Conservation (phyloP, 768 basidiomycete species). For the Royoungia palumana region DNA sequence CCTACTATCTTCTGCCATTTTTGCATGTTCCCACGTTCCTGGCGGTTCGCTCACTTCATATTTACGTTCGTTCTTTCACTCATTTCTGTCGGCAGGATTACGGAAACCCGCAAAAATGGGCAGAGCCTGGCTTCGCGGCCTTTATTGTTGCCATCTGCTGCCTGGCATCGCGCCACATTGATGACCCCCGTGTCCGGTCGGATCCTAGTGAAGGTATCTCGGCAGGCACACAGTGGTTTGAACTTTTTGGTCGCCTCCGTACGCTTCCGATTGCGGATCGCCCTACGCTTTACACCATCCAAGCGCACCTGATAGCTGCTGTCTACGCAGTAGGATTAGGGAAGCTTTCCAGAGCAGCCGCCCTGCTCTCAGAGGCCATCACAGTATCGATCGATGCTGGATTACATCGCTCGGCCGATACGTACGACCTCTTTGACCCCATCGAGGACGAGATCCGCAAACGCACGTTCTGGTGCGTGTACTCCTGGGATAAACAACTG, state of each 20-base stretch:
- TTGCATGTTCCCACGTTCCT: conserved; percentile 89
- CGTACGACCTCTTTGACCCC: conserved; percentile 82
- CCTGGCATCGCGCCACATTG: conserved; percentile 86
- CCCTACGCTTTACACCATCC: conserved; percentile 89
- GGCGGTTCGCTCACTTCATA: conserved; percentile 44
- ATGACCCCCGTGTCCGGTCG: conserved; percentile 84
- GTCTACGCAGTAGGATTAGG: conserved; percentile 91
- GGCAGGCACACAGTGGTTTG: conserved; percentile 90
- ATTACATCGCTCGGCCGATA: conserved; percentile 82
- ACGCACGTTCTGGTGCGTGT: conserved; percentile 95
- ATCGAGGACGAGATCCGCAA: conserved; percentile 91
- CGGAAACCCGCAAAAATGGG: conserved; percentile 92
- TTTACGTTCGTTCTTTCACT: conserved; percentile 11
- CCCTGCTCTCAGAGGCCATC: conserved; percentile 80
- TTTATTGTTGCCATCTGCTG: conserved; percentile 94
- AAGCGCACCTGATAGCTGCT: conserved; percentile 87
- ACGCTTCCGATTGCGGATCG: conserved; percentile 85
- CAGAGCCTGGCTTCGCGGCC: conserved; percentile 90
- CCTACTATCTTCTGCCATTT: conserved; percentile 91
- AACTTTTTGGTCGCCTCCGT: conserved; percentile 81
- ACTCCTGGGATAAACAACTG: conserved; percentile 95
- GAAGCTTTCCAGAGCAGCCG: conserved; percentile 81
- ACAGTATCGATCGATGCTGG: conserved; percentile 89
- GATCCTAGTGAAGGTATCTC: conserved; percentile 82
- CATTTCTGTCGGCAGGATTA: conserved; percentile 60